Conservation (phyloP, 495 filamentous ascomycete genomes). For the Aspergillus sclerotioniger region DNA sequence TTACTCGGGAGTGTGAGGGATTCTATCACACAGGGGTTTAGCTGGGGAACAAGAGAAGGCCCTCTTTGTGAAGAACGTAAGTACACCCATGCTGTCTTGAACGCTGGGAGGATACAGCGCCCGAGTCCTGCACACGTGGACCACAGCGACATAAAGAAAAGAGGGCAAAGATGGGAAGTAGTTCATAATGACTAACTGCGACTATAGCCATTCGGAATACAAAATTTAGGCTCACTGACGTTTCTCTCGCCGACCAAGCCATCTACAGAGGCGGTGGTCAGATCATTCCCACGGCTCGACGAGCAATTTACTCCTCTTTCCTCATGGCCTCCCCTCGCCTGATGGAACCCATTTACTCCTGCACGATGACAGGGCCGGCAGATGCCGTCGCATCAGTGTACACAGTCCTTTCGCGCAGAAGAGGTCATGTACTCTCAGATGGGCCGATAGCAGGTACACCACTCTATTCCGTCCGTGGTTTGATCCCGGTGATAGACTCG, state of each 20-base stretch:
- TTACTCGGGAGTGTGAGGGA: constrained; percentile 84
- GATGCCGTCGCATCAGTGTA: constrained; percentile 86
- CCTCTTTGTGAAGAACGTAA: constrained; percentile 97
- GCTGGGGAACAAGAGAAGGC: constrained; percentile 92
- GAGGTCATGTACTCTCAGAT: constrained; percentile 91
- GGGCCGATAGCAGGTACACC: constrained; percentile 93
- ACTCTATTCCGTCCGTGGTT: constrained; percentile 84
- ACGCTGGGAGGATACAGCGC: too few relatives aligned
- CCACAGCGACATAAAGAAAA: not conserved
- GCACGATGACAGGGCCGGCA: constrained; percentile 88
- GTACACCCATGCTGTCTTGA: constrained; percentile 31
- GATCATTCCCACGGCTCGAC: constrained; percentile 90
- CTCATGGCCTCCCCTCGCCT: constrained; percentile 93
- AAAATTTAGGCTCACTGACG: constrained; percentile 91
- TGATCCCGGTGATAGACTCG: constrained; percentile 92
- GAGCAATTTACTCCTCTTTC: constrained; percentile 91
- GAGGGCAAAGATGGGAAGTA: not conserved
- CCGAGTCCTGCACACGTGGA: too few relatives aligned
- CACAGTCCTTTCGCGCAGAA: constrained; percentile 81
- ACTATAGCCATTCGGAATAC: constrained; percentile 84
- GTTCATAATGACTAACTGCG: not conserved
- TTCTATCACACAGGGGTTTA: constrained; percentile 90
- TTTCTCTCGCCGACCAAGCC: constrained; percentile 79
- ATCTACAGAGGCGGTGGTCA: constrained; percentile 95
- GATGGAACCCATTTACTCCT: constrained; percentile 93